Evolutionary conservation across 2,329 filamentous ascomycete genomes (phyloP), one percentile per base, ranked within the genome.

Genomic region (Colletotrichum ledebouriae): DNA sequence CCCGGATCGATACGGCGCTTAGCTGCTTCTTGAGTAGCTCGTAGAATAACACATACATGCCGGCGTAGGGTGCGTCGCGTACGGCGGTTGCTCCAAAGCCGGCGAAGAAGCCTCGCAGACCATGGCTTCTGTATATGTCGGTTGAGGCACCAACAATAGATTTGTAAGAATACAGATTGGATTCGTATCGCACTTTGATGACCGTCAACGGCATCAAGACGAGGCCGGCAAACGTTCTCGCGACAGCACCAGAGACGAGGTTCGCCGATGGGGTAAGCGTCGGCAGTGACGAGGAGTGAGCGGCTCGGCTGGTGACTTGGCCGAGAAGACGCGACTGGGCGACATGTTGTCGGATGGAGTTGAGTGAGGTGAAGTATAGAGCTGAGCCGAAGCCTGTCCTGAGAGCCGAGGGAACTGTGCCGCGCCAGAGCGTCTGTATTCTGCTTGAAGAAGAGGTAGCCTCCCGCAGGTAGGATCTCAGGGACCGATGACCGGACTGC

Each of bases 181-280:
- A 95, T 79, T 99, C 96, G 76, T 97, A 98, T 50, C 96, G 92
- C 49, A 98, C 96, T 77, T 99, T 99, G 75, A 99, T 91, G 50
- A 99, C 91, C 1, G 96, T 99, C 69, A 98, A 88, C 1, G 96
- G 96, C 93, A 98, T 98, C 81, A 98, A 89, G 52, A 97, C 82
- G 75, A 98, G 92, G 42, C 96, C 96, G 0, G 95, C 95, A 59
- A 92, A 90, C 1, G 94, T 94, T 60, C 96, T 87, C 25, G 96
- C 94, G 17, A 90, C 84, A 6, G 94, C 94, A 10, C 96, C 96
- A 0, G 95, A 94, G 12, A 92, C 82, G 20, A 99, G 85, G 75
- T 99, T 99, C 58, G 91, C 92, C 3, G 90, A 88, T 76, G 96
- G 94, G 70, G 91, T 93, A 52, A 98, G 86, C 72, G 92, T 92